These are phyloP conservation scores for Penicillium longicatenatum DNA, from an alignment of 495 filamentous ascomycete genomes.

Conservation along the genomic window DNA sequence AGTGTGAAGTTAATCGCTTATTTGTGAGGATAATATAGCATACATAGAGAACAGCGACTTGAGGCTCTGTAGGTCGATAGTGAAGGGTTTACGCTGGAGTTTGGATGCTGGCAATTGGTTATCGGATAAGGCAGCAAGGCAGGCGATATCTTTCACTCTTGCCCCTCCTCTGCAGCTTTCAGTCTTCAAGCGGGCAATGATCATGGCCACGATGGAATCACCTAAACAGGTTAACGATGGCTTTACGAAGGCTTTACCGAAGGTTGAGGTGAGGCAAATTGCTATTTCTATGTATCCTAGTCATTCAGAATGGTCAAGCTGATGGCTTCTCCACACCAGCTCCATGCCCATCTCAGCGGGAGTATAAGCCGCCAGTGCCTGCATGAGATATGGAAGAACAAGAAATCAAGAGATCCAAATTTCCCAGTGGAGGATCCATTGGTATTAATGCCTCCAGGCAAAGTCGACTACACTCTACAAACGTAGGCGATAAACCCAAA, in stretches of 20 bases:
- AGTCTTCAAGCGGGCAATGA: not conserved
- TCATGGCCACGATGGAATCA: slow-evolving; percentile 21
- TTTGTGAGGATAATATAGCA: not conserved
- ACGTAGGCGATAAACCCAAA: slow-evolving; percentile 50
- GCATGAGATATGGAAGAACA: slow-evolving; percentile 71
- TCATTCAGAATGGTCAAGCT: not conserved
- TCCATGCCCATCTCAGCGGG: slow-evolving; percentile 83
- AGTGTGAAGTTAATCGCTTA: not conserved
- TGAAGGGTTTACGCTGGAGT: not conserved
- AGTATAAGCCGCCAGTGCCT: slow-evolving; percentile 76
- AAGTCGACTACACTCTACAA: slow-evolving; percentile 69
- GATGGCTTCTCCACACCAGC: slow-evolving; percentile 41
- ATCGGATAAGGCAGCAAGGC: not conserved
- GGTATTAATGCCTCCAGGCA: slow-evolving; percentile 64
- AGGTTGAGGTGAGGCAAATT: slow-evolving; percentile 38
- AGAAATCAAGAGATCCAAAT: slow-evolving; percentile 51
- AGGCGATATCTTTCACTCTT: not conserved
- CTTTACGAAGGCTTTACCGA: slow-evolving; percentile 41
- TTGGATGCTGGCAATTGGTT: not conserved
- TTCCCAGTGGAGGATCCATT: slow-evolving; percentile 66
- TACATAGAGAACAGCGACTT: not conserved
- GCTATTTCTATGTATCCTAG: not conserved
- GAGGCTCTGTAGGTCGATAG: not conserved
- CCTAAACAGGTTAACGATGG: slow-evolving; percentile 29
- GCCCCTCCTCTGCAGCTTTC: not conserved